phyloP scores from a whole-genome alignment of 2,329 filamentous ascomycete species.

The Arthroderma uncinatum region DNA sequence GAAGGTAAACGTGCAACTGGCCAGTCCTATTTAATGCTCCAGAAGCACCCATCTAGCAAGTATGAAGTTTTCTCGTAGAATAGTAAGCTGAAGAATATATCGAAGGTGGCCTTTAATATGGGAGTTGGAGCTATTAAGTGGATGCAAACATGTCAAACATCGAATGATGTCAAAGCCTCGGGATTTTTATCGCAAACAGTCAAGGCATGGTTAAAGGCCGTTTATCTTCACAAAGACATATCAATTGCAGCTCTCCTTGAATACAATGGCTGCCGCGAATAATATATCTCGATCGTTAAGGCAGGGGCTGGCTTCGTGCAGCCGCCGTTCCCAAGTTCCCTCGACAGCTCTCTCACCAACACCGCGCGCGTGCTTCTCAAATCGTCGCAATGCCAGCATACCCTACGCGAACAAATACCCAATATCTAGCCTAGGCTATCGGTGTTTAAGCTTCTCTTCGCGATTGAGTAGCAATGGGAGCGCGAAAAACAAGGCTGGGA shows the following conservation, averaged over 20 bases:
- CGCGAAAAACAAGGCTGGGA: neutral
- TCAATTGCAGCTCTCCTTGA: neutral
- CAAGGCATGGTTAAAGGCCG: neutral
- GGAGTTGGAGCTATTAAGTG: neutral
- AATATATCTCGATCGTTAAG: slow-evolving; percentile 5
- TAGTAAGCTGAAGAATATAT: no score
- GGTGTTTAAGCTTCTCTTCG: neutral
- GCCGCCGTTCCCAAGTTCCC: neutral
- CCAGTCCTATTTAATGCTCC: no score
- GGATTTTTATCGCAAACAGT: neutral
- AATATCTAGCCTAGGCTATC: neutral
- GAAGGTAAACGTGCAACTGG: no score
- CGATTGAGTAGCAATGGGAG: neutral
- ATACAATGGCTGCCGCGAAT: neutral
- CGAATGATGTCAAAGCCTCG: slow-evolving; percentile 29
- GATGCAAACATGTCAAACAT: slow-evolving; percentile 30
- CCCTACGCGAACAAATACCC: neutral
- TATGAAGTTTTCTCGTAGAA: no score
- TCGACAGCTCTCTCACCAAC: neutral
- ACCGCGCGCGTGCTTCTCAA: neutral
- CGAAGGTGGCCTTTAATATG: no score
- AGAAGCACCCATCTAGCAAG: no score
- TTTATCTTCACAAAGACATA: neutral
- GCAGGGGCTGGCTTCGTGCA: neutral
- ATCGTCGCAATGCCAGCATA: neutral